Evolutionary conservation across 305 asterid species (phyloP).

Genomic region (Fraxinus platypoda): DNA sequence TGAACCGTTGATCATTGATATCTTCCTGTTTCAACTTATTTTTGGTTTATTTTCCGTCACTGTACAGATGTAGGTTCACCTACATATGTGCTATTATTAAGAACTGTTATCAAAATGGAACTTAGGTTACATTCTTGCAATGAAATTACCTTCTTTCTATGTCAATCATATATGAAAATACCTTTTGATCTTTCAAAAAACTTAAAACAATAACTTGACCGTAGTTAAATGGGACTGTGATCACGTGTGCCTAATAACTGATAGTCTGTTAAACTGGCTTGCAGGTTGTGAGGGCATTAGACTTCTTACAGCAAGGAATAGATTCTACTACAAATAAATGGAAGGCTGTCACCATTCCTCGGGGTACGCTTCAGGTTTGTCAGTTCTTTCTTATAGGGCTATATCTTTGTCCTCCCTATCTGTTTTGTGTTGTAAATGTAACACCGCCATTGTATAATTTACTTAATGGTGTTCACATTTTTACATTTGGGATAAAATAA

Average conservation of each 20-base stretch:
- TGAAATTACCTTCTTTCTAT: background rate
- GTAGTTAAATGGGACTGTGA: background rate
- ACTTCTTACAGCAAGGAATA: constrained; percentile 71
- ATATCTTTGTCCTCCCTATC: constrained; percentile 19
- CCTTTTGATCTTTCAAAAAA: background rate
- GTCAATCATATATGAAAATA: background rate
- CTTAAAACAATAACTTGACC: background rate
- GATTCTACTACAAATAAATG: constrained; percentile 53
- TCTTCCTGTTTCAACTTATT: constrained; percentile 1
- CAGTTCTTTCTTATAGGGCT: constrained; percentile 35
- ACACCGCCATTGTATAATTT: background rate
- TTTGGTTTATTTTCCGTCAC: background rate
- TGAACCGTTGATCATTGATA: background rate
- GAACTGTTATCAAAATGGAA: background rate
- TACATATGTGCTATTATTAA: background rate
- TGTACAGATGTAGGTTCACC: constrained; percentile 2
- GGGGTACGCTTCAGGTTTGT: constrained; percentile 99
- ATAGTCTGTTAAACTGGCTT: constrained; percentile 28
- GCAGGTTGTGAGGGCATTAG: constrained; percentile 95
- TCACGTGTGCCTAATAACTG: constrained; percentile 11
- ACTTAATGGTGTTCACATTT: background rate
- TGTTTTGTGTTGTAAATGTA: background rate
- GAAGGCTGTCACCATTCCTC: constrained; percentile 87
- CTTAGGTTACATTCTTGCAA: background rate
- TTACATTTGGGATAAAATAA: background rate